Evolutionary conservation across 768 basidiomycete species (phyloP).

Genomic region (Suillus luteus): DNA sequence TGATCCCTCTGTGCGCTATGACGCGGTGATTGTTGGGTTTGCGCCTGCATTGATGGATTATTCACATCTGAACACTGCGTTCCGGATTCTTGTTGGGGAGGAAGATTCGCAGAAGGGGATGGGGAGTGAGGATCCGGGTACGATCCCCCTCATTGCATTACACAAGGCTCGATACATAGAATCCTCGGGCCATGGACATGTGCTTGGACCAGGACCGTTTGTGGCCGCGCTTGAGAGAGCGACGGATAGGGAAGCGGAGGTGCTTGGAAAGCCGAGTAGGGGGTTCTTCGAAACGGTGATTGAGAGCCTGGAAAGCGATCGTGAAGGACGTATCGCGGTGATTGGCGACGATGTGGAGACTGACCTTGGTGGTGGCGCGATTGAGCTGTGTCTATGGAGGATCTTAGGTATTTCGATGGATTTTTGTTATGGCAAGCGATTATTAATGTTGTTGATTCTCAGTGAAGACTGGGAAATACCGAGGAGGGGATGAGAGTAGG

Average conservation of each 20-base stretch:
- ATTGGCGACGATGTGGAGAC: conserved; percentile 69
- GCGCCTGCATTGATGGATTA: conserved; percentile 56
- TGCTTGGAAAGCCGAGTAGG: conserved; percentile 66
- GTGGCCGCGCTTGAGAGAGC: conserved; percentile 63
- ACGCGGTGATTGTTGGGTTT: conserved; percentile 67
- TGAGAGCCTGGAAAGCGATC: conserved; percentile 36
- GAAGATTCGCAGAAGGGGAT: conserved; percentile 16
- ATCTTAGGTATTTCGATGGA: conserved; percentile 50
- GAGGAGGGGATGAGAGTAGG: conserved; percentile 55
- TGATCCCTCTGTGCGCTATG: conserved; percentile 35
- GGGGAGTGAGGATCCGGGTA: background rate
- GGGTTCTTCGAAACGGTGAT: conserved; percentile 63
- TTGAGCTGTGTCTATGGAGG: conserved; percentile 60
- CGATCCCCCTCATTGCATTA: conserved; percentile 53
- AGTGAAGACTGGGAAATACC: conserved; percentile 75
- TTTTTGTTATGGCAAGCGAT: conserved; percentile 11
- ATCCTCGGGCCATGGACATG: conserved; percentile 47
- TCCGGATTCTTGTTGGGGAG: conserved; percentile 60
- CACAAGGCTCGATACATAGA: conserved; percentile 59
- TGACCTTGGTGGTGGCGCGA: conserved; percentile 65
- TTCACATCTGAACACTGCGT: conserved; percentile 60
- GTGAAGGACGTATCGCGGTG: conserved; percentile 43
- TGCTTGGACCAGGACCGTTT: conserved; percentile 73
- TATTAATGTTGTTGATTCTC: conserved; percentile 4
- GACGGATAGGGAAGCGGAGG: conserved; percentile 45